Evolutionary conservation across 2,329 filamentous ascomycete species (phyloP), one percentile per base, ranked within the genome.

Genomic region (Ophiocordyceps sinensis): DNA sequence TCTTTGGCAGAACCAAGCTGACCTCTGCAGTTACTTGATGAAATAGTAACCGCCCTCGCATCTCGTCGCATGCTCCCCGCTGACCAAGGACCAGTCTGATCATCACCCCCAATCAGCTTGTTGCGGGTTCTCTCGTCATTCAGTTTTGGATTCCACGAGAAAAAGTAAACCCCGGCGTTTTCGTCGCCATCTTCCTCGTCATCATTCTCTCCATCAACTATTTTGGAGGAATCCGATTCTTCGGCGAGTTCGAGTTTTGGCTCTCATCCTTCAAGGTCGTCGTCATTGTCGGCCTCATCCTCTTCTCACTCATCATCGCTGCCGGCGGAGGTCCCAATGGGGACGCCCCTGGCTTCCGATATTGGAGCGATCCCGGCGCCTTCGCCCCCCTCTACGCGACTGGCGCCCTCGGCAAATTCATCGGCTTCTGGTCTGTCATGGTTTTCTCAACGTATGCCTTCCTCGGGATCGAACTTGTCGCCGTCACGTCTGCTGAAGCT

Each of bases 101-200:
- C n/a, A n/a, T n/a, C n/a, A n/a, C n/a, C n/a, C n/a, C n/a, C n/a
- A 91, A 91, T 54, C 85, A 93, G 57, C 66, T 93, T 32, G 91
- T 85, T 1, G 85, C 85, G 26, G 76, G 73, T n/a, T 75, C 83
- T 5, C 62, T 93, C 31, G 82, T 89, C 43, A 82, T 93, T 43
- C 76, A 82, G 49, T 87, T 78, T 52, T 93, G 86, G 85, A 63
- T 85, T 11, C 57, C 67, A 1, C 63, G 73, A 26, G 71, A 82
- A 0, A 65, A 62, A 36, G 68, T 89, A 42, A 88, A 89, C 53
- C 79, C 84, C 0, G 85, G 82, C 39, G 82, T 89, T 12, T 91
- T 78, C 63, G 87, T 93, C 42, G 71, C 85, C 32, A 70, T 84
- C 39, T 79, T 84, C 61, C 62, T 83, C 4, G 64, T 81, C 23